Percentiles rank a stretch among this genome's conserved stretches.
Conservation (phyloP, 1,284 basidiomycete species). For the Tylopilus orsonianus region DNA sequence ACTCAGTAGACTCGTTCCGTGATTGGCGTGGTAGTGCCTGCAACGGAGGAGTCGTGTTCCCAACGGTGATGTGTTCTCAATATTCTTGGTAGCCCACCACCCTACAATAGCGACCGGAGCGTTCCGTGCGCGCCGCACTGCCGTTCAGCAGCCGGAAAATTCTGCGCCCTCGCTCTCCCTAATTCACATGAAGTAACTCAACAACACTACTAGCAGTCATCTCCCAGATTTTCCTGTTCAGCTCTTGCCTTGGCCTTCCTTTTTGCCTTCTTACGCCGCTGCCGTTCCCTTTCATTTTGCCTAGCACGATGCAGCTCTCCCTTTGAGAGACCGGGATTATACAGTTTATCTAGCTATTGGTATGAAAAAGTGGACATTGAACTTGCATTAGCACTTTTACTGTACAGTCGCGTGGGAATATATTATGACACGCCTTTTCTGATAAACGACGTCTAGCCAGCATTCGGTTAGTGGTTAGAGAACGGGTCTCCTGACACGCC, state of each 20-base stretch:
- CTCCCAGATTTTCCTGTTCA: constrained; percentile 2
- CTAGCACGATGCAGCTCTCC: constrained; percentile 63
- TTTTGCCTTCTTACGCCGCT: constrained; percentile 66
- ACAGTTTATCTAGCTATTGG: constrained; percentile 61
- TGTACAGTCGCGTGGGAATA: constrained; percentile 13
- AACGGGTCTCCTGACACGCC: constrained; percentile 77
- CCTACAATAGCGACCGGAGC: constrained; percentile 21
- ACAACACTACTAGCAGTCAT: constrained; percentile 16
- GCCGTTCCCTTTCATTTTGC: constrained; percentile 69
- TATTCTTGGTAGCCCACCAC: not conserved
- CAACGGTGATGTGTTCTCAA: not conserved
- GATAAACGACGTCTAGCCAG: constrained; percentile 65
- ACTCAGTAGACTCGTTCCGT: not conserved
- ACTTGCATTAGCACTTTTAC: constrained; percentile 19
- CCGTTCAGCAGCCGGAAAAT: not conserved
- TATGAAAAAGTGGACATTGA: constrained; percentile 5
- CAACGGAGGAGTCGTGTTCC: not conserved
- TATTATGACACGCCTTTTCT: constrained; percentile 60
- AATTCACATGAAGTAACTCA: not conserved
- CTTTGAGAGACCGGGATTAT: constrained; percentile 76
- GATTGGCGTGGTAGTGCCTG: not conserved
- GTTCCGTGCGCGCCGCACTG: constrained; percentile 15
- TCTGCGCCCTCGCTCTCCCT: not conserved
- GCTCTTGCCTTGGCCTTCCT: constrained; percentile 48
- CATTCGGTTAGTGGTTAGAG: constrained; percentile 66